A percentile compares a stretch with the other conserved stretches of the same genome.
These are phyloP conservation scores for Mycocentrospora acerina DNA, from an alignment of 2,329 filamentous ascomycete genomes.

Conservation along the genomic window DNA sequence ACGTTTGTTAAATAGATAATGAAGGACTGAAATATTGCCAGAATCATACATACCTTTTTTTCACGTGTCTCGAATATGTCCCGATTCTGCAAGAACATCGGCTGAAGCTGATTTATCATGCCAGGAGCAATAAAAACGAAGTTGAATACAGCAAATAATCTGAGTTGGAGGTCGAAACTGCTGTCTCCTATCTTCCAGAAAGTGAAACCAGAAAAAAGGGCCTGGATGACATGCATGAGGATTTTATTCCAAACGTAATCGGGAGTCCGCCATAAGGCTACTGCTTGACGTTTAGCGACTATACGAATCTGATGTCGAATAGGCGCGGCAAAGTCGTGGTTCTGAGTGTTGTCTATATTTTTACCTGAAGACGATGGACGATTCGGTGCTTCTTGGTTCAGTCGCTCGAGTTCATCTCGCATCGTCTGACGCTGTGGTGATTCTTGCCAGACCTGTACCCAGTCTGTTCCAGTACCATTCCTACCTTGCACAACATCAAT, in stretches of 20 bases:
- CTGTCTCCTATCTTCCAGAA: constrained; percentile 18
- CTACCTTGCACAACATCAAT: constrained; percentile 67
- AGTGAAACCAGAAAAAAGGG: constrained; percentile 18
- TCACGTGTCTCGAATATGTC: constrained; percentile 58
- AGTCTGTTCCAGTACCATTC: constrained; percentile 48
- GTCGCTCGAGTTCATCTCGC: constrained; percentile 33
- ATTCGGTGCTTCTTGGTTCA: not conserved
- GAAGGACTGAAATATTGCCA: too few relatives aligned
- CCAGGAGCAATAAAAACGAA: constrained; percentile 43
- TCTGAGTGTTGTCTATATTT: not conserved
- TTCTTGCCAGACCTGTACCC: constrained; percentile 43
- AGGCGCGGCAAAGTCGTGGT: constrained; percentile 23
- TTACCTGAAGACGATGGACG: not conserved
- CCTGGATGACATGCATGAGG: constrained; percentile 8
- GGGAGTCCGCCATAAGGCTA: constrained; percentile 11
- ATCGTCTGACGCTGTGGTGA: constrained; percentile 34
- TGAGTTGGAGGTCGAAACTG: constrained; percentile 41
- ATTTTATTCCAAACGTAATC: constrained; percentile 20
- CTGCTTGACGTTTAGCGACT: constrained; percentile 13
- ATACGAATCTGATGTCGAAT: constrained; percentile 14
- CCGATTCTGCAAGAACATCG: constrained; percentile 46
- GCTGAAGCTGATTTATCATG: constrained; percentile 41
- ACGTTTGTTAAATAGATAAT: too few relatives aligned
- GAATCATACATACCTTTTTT: constrained; percentile 41
- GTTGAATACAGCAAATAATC: constrained; percentile 51